Conservation (phyloP, 2,329 filamentous ascomycete genomes). For the Chaetomiaceae sp. region DNA sequence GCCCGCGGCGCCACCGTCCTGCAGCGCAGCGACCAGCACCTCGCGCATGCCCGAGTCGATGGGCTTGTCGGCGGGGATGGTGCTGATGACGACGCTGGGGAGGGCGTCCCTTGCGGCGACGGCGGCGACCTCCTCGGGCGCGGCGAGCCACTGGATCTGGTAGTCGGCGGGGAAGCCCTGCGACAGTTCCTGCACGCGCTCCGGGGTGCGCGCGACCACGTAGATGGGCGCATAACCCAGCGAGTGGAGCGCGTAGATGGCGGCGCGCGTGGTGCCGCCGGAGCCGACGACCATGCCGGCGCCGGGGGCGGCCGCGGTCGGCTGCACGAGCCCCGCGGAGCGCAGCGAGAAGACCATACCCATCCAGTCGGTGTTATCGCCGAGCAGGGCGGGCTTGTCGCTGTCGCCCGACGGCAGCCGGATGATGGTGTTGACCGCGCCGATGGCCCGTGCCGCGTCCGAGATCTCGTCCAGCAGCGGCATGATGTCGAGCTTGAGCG, state of each 20-base stretch:
- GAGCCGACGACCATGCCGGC: constrained; percentile 82
- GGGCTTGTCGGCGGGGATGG: constrained; percentile 81
- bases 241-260: constrained; percentile 78
- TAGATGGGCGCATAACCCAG: constrained; percentile 86
- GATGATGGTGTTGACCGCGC: constrained; percentile 91
- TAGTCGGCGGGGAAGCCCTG: constrained; percentile 69
- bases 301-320: constrained; percentile 31
- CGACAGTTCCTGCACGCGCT: constrained; percentile 63
- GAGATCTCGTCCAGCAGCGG: constrained; percentile 74
- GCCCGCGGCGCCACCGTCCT: constrained; percentile 28
- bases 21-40: constrained; percentile 53
- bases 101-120: constrained; percentile 44
- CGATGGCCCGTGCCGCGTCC: constrained; percentile 73
- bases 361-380: constrained; percentile 93
- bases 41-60: constrained; percentile 68
- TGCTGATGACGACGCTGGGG: constrained; percentile 75
- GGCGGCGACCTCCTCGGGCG: constrained; percentile 44
- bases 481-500: constrained; percentile 86
- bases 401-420: constrained; percentile 40
- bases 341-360: constrained; percentile 81
- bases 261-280: constrained; percentile 86
- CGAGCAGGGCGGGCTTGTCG: constrained; percentile 50
- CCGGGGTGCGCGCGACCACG: constrained; percentile 69
- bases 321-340: constrained; percentile 55
- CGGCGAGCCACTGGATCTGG: constrained; percentile 60